These are phyloP conservation scores for Apostasia ramifera DNA, from an alignment of 106 monocot species.

Conservation along the genomic window DNA sequence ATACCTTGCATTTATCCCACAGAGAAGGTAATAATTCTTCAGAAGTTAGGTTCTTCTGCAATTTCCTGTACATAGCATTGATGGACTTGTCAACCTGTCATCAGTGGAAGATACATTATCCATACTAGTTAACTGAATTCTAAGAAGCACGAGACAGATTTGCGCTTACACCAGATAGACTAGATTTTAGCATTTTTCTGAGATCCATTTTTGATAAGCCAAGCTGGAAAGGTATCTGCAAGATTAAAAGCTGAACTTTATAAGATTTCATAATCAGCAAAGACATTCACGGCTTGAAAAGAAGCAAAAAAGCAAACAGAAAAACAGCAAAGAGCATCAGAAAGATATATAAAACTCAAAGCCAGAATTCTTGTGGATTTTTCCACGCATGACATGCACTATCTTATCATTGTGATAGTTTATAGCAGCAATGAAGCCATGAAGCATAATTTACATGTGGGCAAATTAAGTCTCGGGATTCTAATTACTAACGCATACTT, in stretches of 20 bases:
- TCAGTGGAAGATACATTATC: background rate
- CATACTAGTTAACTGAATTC: background rate
- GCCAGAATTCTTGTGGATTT: too few species aligned
- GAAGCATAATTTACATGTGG: too few species aligned
- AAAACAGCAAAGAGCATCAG: too few species aligned
- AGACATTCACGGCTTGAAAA: background rate
- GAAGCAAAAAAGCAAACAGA: too few species aligned
- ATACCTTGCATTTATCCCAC: slow-evolving; percentile 99
- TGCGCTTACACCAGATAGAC: slow-evolving; percentile 70
- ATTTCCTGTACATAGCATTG: slow-evolving; percentile 70
- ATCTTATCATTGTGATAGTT: too few species aligned
- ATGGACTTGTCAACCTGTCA: slow-evolving; percentile 82
- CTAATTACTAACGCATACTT: too few species aligned
- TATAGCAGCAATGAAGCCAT: too few species aligned
- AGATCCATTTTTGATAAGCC: slow-evolving; percentile 85
- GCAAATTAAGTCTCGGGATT: too few species aligned
- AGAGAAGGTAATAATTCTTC: slow-evolving; percentile 92
- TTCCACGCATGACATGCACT: too few species aligned
- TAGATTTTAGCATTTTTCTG: slow-evolving; percentile 82
- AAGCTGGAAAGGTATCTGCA: slow-evolving; percentile 87
- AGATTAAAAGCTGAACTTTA: slow-evolving; percentile 3
- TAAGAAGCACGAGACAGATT: slow-evolving; percentile 1
- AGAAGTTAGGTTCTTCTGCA: slow-evolving; percentile 84
- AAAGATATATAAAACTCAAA: too few species aligned
- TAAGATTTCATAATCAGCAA: slow-evolving; percentile 17